Percentiles rank a stretch among this genome's conserved stretches.
Evolutionary conservation across 768 basidiomycete species (phyloP).

Genomic region (Naganishia kalamii): DNA sequence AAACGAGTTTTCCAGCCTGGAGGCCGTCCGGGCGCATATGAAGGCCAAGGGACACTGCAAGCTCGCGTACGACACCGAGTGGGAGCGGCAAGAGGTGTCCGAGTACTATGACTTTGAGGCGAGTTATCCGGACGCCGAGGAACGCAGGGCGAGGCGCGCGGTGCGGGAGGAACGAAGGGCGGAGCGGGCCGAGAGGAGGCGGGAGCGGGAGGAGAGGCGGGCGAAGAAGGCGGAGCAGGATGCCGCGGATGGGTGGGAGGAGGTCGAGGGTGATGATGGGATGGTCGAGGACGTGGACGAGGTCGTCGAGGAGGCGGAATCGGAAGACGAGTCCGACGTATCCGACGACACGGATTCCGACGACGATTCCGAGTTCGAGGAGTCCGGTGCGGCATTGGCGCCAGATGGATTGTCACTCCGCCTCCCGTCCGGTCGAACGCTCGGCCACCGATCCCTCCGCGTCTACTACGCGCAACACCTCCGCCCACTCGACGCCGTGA

Average conservation of each 20-base stretch:
- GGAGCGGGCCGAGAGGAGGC: slow-evolving; percentile 32
- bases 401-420: slow-evolving; percentile 55
- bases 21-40: slow-evolving; percentile 94
- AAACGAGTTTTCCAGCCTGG: slow-evolving; percentile 71
- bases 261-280: slow-evolving; percentile 26
- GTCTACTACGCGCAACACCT: slow-evolving; percentile 82
- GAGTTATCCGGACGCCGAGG: slow-evolving; percentile 62
- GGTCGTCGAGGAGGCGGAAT: slow-evolving; percentile 25
- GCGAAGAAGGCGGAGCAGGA: slow-evolving; percentile 40
- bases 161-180: slow-evolving; percentile 42
- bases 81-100: slow-evolving; percentile 75
- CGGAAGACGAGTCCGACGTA: slow-evolving; percentile 18
- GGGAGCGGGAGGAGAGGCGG: slow-evolving; percentile 45
- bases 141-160: slow-evolving; percentile 32
- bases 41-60: slow-evolving; percentile 88
- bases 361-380: slow-evolving; percentile 29
- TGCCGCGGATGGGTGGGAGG: slow-evolving; percentile 42
- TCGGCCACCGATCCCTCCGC: slow-evolving; percentile 82
- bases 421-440: slow-evolving; percentile 81
- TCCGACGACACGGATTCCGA: slow-evolving; percentile 43
- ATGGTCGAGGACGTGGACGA: slow-evolving; percentile 26
- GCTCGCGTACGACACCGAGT: slow-evolving; percentile 75
- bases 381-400: slow-evolving; percentile 53
- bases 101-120: slow-evolving; percentile 87
- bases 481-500: slow-evolving; percentile 27